These are phyloP conservation scores for Xylaria sp. DNA, from an alignment of 2,329 filamentous ascomycete genomes.

Conservation along the genomic window DNA sequence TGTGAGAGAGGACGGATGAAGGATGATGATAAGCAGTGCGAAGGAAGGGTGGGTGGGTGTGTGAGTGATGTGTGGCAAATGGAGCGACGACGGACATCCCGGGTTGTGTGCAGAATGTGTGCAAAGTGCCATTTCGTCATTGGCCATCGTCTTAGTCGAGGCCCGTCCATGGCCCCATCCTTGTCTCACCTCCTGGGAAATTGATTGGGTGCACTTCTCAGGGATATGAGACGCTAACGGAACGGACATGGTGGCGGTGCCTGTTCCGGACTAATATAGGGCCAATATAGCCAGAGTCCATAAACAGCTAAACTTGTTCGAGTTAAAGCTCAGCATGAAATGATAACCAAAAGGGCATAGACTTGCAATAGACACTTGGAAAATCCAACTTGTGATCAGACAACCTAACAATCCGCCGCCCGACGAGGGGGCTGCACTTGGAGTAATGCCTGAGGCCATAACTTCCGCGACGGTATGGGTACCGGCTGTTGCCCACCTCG, in stretches of 20 bases:
- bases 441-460: constrained; percentile 24
- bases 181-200: constrained; percentile 5
- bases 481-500: constrained; percentile 24
- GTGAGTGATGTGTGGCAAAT: background rate
- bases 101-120: background rate
- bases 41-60: background rate
- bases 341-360: constrained; percentile 20
- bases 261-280: background rate
- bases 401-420: constrained; percentile 1
- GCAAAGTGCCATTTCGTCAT: constrained; percentile 15
- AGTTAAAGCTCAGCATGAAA: background rate
- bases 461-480: constrained; percentile 20
- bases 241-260: constrained; percentile 18
- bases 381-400: constrained; percentile 19
- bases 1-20: background rate
- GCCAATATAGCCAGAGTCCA: background rate
- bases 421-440: constrained; percentile 3
- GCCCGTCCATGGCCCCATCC: background rate
- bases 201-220: constrained; percentile 23
- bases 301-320: constrained; percentile 11
- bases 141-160: constrained; percentile 5
- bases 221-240: constrained; percentile 6
- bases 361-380: background rate
- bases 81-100: background rate
- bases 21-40: background rate